phyloP scores from a whole-genome alignment of 2,329 filamentous ascomycete species.

The Hymenoscyphus linearis region DNA sequence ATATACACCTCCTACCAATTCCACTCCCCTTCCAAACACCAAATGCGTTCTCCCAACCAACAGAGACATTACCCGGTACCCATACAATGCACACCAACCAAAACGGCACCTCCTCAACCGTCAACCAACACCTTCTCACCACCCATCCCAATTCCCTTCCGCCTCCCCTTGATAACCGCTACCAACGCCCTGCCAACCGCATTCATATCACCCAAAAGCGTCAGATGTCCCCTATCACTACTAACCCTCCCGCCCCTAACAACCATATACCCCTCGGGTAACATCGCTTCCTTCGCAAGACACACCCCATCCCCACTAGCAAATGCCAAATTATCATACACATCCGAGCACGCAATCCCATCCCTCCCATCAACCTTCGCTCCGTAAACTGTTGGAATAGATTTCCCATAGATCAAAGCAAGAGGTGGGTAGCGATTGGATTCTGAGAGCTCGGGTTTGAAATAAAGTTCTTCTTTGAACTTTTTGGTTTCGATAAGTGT shows the following conservation, averaged over 20 bases:
- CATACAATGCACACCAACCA: not conserved
- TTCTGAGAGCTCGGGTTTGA: conserved; percentile 51
- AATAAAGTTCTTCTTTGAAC: conserved; percentile 72
- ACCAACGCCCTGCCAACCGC: conserved; percentile 70
- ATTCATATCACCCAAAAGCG: conserved; percentile 76
- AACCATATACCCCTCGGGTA: conserved; percentile 72
- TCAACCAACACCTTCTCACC: not conserved
- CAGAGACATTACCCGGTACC: not conserved
- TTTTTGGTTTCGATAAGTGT: conserved; percentile 64
- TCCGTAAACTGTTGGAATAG: conserved; percentile 77
- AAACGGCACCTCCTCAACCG: not conserved
- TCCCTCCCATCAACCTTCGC: conserved; percentile 69
- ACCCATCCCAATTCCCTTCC: conserved; percentile 69
- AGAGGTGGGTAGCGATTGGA: conserved; percentile 77
- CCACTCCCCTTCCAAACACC: not conserved
- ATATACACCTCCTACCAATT: not conserved
- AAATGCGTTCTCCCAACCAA: not conserved
- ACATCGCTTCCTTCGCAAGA: conserved; percentile 77
- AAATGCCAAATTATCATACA: conserved; percentile 83
- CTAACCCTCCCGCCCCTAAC: conserved; percentile 70
- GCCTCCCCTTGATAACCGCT: conserved; percentile 61
- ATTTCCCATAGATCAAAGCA: conserved; percentile 80
- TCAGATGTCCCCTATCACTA: conserved; percentile 82
- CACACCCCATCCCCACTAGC: conserved; percentile 86
- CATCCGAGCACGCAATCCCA: conserved; percentile 68